A percentile compares a stretch with the other conserved stretches of the same genome.
Evolutionary conservation across 2,329 filamentous ascomycete species (phyloP).

Genomic region (Curvularia sp.): DNA sequence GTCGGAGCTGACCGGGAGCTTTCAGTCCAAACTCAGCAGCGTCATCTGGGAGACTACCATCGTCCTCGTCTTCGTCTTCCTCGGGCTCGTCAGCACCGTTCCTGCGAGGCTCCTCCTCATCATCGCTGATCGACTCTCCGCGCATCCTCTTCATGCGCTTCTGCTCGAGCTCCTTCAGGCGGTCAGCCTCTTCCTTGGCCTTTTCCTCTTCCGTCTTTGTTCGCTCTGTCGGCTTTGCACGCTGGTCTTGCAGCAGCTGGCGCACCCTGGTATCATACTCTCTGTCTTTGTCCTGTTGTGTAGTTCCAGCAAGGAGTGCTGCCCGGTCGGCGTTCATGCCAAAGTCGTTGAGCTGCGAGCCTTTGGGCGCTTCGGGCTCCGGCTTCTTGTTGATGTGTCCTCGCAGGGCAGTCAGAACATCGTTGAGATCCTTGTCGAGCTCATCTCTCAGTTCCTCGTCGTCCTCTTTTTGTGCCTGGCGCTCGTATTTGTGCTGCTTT

Average conservation of each 20-base stretch:
- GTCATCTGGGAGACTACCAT: conserved; percentile 57
- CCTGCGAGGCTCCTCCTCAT: conserved; percentile 66
- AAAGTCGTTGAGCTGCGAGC: conserved; percentile 50
- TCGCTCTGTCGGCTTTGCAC: conserved; percentile 83
- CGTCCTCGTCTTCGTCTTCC: conserved; percentile 47
- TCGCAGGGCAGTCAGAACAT: conserved; percentile 75
- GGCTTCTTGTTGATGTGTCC: conserved; percentile 61
- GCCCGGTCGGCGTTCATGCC: conserved; percentile 68
- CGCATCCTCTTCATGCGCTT: conserved; percentile 85
- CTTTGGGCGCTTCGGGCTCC: conserved; percentile 51
- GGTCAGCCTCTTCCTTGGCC: conserved; percentile 74
- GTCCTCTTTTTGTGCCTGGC: conserved; percentile 89
- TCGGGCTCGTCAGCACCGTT: conserved; percentile 34
- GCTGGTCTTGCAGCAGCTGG: conserved; percentile 81
- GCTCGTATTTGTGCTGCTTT: conserved; percentile 92
- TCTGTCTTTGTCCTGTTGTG: conserved; percentile 75
- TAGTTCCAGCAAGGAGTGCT: conserved; percentile 65
- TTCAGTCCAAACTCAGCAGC: conserved; percentile 69
- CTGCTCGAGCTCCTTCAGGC: conserved; percentile 81
- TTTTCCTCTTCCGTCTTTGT: conserved; percentile 69
- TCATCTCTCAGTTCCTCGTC: conserved; percentile 87
- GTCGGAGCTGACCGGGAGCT: conserved; percentile 57
- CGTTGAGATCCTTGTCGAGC: conserved; percentile 81
- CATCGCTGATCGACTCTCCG: conserved; percentile 77
- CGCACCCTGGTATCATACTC: conserved; percentile 87